phyloP scores from a whole-genome alignment of 352 stramenopile species.

The Albugo candida region DNA sequence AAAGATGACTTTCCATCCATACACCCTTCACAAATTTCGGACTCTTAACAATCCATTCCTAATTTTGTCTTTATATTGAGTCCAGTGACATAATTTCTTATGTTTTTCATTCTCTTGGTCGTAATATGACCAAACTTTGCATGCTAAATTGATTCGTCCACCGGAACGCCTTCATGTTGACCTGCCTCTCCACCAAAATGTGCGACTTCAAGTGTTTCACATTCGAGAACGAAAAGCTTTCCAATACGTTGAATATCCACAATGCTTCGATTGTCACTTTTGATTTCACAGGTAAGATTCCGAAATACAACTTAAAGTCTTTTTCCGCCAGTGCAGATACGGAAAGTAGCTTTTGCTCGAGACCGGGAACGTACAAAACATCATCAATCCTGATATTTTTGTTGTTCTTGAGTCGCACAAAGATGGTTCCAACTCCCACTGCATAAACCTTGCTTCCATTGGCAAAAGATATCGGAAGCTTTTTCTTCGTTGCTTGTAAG shows the following conservation, averaged over 20 bases:
- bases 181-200: too few relatives aligned
- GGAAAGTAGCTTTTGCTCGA: neutral
- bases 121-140: too few relatives aligned
- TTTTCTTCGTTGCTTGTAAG: neutral
- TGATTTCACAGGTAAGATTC: neutral
- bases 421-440: slow-evolving; percentile 3
- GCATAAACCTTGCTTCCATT: slow-evolving; percentile 6
- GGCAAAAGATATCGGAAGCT: neutral
- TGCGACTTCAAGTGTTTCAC: too few relatives aligned
- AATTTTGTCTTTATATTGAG: too few relatives aligned
- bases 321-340: neutral
- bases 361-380: neutral
- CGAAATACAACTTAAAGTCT: neutral
- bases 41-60: too few relatives aligned
- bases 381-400: neutral
- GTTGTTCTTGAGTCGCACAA: neutral
- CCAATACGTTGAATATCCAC: too few relatives aligned
- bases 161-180: too few relatives aligned
- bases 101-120: too few relatives aligned
- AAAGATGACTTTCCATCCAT: neutral
- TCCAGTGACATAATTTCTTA: too few relatives aligned
- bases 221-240: too few relatives aligned
- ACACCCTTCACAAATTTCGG: neutral
- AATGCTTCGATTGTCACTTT: too few relatives aligned
- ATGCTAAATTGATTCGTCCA: too few relatives aligned